These are phyloP conservation scores for Ustilago tritici DNA, from an alignment of 1,284 basidiomycete species.

Conservation along the genomic window DNA sequence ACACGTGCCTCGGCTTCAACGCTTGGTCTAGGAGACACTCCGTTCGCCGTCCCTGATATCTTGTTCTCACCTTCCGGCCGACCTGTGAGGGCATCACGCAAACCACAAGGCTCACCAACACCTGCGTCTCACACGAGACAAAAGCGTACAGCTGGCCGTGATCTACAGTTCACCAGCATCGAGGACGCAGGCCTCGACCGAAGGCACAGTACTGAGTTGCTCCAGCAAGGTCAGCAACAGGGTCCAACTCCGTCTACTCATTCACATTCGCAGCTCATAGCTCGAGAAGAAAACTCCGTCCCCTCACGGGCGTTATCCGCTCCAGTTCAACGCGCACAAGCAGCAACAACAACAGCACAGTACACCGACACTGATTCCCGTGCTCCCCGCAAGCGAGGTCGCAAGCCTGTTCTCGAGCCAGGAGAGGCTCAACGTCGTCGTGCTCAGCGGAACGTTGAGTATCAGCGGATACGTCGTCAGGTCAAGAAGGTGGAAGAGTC, in stretches of 20 bases:
- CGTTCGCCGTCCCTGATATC: neutral
- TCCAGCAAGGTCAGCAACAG: neutral
- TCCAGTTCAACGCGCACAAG: neutral
- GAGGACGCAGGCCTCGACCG: neutral
- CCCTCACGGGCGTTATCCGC: neutral
- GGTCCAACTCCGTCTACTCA: neutral
- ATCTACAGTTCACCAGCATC: neutral
- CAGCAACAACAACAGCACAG: neutral
- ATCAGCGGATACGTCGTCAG: constrained; percentile 48
- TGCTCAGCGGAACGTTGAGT: constrained; percentile 45
- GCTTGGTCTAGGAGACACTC: neutral
- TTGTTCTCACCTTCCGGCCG: constrained; percentile 34
- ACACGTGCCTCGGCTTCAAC: neutral
- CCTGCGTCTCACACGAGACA: constrained; percentile 2
- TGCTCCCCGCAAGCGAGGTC: constrained; percentile 35
- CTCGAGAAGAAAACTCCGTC: neutral
- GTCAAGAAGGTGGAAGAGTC: constrained; percentile 44
- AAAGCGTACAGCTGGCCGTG: neutral
- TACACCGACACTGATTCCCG: constrained; percentile 8
- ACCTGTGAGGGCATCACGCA: constrained; percentile 31
- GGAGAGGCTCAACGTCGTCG: constrained; percentile 38
- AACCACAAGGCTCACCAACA: constrained; percentile 23
- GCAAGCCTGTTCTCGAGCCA: constrained; percentile 37
- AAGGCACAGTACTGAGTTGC: neutral
- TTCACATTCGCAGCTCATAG: neutral